Base-by-base conservation (phyloP, 176 grass and related monocot genomes). In the Bolboschoenus planiculmis region DNA sequence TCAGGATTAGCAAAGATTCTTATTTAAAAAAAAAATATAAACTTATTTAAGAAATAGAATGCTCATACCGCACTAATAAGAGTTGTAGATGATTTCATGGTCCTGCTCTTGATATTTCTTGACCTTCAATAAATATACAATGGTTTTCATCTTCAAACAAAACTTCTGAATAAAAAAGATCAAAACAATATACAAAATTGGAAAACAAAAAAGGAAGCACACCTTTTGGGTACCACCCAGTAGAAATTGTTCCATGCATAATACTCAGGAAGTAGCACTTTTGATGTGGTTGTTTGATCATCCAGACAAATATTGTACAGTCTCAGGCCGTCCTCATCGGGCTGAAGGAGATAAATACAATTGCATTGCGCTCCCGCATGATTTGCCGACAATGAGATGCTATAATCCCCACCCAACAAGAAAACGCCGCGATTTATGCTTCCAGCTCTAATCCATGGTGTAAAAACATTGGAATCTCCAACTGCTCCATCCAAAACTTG, bases 341-440 rank as follows among this genome's bases (percentile, higher is more conserved):
- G 55, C 2, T 56, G 77, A 29, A 80, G 59, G 59, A 80, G 7
- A 56, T 80, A 80, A 2, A 80, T 35, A 20, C 77, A 58, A 80
- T 59, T 43, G 34, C 55, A 4, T 57, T 80, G 30, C 31, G 59
- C 8, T 36, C 50, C 48, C 0, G 16, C 51, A 58, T 57, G 53
- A 80, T 80, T 58, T 80, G 48, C 55, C 58, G 47, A 36, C 16
- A 80, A 36, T 56, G 77, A 80, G 20, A 80, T 56, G 21, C 21
- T 80, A 13, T 80, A 56, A 56, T 36, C 44, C 30, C 31, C 2
- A 58, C 53, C 15, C 15, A 80, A 58, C 30, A 56, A 37, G 18
- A 56, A 80, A 13, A 36, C 53, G 26, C 31, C 35, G 59, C 31
- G 15, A 37, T 40, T 36, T 36, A 80, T 80, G 77, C 77, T 21